phyloP scores from a whole-genome alignment of 345 rosid species.

The Leavenworthia alabamica region DNA sequence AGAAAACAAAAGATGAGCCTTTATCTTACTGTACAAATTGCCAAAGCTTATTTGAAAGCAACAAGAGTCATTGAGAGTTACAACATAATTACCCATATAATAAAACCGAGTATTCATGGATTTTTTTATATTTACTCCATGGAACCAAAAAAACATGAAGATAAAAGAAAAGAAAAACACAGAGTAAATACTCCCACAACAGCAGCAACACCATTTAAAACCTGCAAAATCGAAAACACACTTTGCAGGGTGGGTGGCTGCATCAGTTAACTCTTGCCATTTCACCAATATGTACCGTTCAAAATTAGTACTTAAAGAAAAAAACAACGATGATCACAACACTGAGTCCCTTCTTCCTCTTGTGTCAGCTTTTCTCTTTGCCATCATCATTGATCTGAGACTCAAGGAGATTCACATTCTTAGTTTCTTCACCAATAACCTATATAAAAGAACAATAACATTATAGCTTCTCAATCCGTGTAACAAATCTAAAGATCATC shows the following conservation, averaged over 20 bases:
- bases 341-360: neutral
- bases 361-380: conserved; percentile 22
- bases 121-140: conserved; percentile 27
- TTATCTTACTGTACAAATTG: conserved; percentile 28
- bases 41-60: conserved; percentile 16
- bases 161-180: neutral
- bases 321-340: conserved; percentile 9
- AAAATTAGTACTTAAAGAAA: conserved; percentile 15
- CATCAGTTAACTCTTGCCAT: conserved; percentile 29
- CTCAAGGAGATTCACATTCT: conserved; percentile 16
- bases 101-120: conserved; percentile 32
- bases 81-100: conserved; percentile 34
- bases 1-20: neutral
- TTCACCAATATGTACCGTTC: conserved; percentile 27
- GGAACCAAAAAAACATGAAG: conserved; percentile 15
- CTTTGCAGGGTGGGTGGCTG: conserved; percentile 18
- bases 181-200: too few species aligned
- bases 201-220: conserved; percentile 26
- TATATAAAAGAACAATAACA: neutral
- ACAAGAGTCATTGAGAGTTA: conserved; percentile 15
- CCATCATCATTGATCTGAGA: conserved; percentile 24
- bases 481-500: neutral
- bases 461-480: neutral
- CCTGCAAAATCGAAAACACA: too few species aligned
- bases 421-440: conserved; percentile 20